Percentiles rank a stretch among this genome's conserved stretches.
These are phyloP conservation scores for Aphanocladium album DNA, from an alignment of 2,329 filamentous ascomycete species.

Conservation along the genomic window DNA sequence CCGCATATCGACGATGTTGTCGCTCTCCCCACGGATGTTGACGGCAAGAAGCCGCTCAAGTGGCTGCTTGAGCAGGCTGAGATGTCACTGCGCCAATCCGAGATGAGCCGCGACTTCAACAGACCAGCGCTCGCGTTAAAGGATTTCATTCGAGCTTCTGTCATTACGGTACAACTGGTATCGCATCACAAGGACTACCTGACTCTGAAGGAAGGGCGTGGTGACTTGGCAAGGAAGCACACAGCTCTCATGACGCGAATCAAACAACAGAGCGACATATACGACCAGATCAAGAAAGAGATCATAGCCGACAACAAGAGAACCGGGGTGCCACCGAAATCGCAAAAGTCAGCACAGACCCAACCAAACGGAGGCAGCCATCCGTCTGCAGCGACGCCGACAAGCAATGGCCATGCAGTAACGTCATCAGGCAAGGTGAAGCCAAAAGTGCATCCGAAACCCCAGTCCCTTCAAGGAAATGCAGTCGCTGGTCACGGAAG, in stretches of 20 bases:
- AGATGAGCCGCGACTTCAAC: constrained; percentile 57
- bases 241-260: constrained; percentile 46
- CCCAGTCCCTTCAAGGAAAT: constrained; percentile 60
- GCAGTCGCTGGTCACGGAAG: constrained; percentile 33
- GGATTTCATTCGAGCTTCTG: constrained; percentile 77
- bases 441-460: constrained; percentile 59
- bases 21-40: constrained; percentile 40
- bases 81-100: constrained; percentile 52
- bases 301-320: constrained; percentile 61
- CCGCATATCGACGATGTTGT: constrained; percentile 52
- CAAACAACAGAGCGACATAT: constrained; percentile 41
- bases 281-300: constrained; percentile 52
- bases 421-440: constrained; percentile 31
- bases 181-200: constrained; percentile 72
- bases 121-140: constrained; percentile 71
- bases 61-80: constrained; percentile 51
- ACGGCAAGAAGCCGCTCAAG: constrained; percentile 46
- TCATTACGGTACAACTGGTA: constrained; percentile 72
- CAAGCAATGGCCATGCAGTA: constrained; percentile 1
- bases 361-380: constrained; percentile 10
- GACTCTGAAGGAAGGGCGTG: constrained; percentile 52
- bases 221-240: constrained; percentile 45
- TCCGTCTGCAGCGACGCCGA: constrained; percentile 13
- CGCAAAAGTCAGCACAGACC: background rate
- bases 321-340: constrained; percentile 50